Base-by-base conservation (phyloP, 345 rosid species). In the Acer yangbiense region DNA sequence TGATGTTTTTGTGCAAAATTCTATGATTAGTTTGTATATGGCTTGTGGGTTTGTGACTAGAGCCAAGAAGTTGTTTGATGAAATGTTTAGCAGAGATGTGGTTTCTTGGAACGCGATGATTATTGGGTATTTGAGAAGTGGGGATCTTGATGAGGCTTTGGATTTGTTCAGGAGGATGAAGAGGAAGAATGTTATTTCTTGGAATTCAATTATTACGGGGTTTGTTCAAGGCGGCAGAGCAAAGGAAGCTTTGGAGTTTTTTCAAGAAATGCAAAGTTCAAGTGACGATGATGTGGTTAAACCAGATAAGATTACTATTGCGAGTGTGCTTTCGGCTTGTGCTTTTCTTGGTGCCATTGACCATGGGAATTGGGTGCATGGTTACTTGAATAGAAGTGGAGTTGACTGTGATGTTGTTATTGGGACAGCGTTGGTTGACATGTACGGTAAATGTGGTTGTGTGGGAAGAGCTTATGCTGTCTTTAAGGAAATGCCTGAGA, bases 361-460 rank as follows among this genome's bases (percentile, higher is more conserved):
- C 82, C 81, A 78, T 66, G 94, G 92, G 58, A 81, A 85, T 58
- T 86, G 91, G 90, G 81, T 83, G 25, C 88, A 87, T 71, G 32
- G 63, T 74, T 87, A 82, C 79, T 82, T 89, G 82, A 68, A 73
- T 73, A 87, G 87, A 85, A 87, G 78, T 58, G 85, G 76, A n/a
- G 20, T 87, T 48, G 87, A 79, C 50, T 86, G 88, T 43, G 94
- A 90, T 54, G 73, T 80, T 82, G 89, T 88, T 35, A 78, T 86
- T 14, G 81, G 78, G 20, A 90, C 94, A 60, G 87, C 94, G 2
- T 76, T 90, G 70, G 84, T 90, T 52, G 90, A 90, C 79, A 90
- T 88, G 94, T 88, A 88, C 54, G 94, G 94, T 8, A 90, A 90
- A 83, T 87, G 94, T 48, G 92, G 92, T 35, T 80, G 81, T 62